Evolutionary conservation across 352 stramenopile genomes (phyloP).

Genomic region (Phytopythium vexans): DNA sequence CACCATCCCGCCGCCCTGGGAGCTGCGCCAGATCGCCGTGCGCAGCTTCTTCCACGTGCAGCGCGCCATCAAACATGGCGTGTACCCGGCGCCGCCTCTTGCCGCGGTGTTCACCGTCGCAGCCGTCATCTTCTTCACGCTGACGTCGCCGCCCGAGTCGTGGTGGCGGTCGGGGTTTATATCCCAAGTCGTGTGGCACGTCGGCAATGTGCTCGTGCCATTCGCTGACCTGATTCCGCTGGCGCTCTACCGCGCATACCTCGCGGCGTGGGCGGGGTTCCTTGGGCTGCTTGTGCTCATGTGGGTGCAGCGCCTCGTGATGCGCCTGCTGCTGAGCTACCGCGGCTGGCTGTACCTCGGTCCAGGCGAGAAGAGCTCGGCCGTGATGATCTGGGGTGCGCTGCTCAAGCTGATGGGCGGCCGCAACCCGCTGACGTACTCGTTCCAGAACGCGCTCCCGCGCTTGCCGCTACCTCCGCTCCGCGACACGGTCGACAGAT

Average conservation of each 20-base stretch:
- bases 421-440: constrained; percentile 84
- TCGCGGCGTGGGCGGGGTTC: constrained; percentile 80
- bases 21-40: constrained; percentile 58
- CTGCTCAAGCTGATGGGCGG: constrained; percentile 83
- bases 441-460: constrained; percentile 90
- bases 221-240: constrained; percentile 59
- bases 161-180: constrained; percentile 82
- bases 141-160: constrained; percentile 62
- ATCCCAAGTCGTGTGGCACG: constrained; percentile 73
- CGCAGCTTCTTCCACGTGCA: constrained; percentile 72
- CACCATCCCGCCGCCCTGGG: constrained; percentile 76
- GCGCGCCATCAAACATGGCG: constrained; percentile 57
- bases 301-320: constrained; percentile 75
- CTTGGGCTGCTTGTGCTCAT: constrained; percentile 83
- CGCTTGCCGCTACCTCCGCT: constrained; percentile 91
- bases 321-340: constrained; percentile 84
- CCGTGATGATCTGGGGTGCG: constrained; percentile 67
- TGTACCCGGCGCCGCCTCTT: constrained; percentile 76
- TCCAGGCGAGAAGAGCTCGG: constrained; percentile 60
- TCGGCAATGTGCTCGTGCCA: constrained; percentile 77
- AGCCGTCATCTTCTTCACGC: constrained; percentile 57
- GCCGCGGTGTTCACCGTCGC: constrained; percentile 55
- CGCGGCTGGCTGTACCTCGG: constrained; percentile 85
- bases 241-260: constrained; percentile 78
- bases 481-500: constrained; percentile 90